Evolutionary conservation across 2,329 filamentous ascomycete species (phyloP).

Genomic region (Sclerotinia nivalis): DNA sequence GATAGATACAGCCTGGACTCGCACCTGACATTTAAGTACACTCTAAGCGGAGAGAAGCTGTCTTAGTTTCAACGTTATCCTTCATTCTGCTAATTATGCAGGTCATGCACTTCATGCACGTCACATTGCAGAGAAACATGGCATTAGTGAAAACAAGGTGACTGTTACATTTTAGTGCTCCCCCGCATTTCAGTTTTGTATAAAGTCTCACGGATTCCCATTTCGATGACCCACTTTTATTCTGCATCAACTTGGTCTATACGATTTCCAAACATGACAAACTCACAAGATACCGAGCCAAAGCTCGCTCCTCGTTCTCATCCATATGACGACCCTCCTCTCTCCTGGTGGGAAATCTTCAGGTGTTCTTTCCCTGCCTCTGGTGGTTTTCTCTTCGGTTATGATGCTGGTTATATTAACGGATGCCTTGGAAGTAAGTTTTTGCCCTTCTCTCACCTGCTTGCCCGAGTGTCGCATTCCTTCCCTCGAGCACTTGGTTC

Average conservation of each 20-base stretch:
- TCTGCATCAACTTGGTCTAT: neutral
- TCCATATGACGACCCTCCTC: constrained; percentile 62
- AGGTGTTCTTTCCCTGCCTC: constrained; percentile 71
- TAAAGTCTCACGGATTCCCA: neutral
- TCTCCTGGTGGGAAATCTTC: constrained; percentile 66
- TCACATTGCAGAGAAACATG: neutral
- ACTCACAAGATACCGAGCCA: constrained; percentile 32
- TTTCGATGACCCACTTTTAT: neutral
- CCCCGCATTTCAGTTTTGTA: neutral
- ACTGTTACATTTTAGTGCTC: neutral
- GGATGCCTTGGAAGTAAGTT: constrained; percentile 58
- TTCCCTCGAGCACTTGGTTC: neutral
- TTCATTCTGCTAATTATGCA: neutral
- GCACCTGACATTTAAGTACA: neutral
- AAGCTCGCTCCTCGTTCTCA: constrained; percentile 41
- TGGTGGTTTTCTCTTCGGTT: constrained; percentile 60
- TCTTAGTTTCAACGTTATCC: neutral
- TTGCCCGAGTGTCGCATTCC: neutral
- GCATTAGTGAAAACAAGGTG: neutral
- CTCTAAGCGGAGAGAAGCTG: neutral
- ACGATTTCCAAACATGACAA: neutral
- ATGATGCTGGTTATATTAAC: constrained; percentile 75
- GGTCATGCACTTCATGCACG: neutral
- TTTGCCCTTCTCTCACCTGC: constrained; percentile 27
- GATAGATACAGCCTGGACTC: neutral